Evolutionary conservation across 2,329 filamentous ascomycete species (phyloP).

Genomic region (Pseudogymnoascus sp.): DNA sequence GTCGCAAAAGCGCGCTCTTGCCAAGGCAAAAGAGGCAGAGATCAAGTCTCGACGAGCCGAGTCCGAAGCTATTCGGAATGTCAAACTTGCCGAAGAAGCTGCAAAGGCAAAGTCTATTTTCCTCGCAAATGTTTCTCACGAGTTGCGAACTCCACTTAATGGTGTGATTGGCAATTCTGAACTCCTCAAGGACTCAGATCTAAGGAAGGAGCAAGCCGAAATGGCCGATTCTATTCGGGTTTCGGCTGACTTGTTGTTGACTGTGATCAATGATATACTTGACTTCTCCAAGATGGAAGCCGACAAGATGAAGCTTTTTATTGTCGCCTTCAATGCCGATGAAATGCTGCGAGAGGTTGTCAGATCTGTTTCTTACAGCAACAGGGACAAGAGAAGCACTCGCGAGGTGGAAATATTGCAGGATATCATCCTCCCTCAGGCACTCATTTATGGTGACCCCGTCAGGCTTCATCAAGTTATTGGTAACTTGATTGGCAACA

Average conservation of each 20-base stretch:
- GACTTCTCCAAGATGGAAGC: slow-evolving; percentile 94
- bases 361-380: slow-evolving; percentile 59
- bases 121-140: slow-evolving; percentile 72
- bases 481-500: slow-evolving; percentile 85
- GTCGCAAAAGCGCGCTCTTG: slow-evolving; percentile 66
- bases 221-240: slow-evolving; percentile 83
- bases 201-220: slow-evolving; percentile 71
- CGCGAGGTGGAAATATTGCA: slow-evolving; percentile 58
- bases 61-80: slow-evolving; percentile 68
- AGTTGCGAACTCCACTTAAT: slow-evolving; percentile 74
- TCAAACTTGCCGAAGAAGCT: slow-evolving; percentile 75
- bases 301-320: slow-evolving; percentile 75
- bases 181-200: slow-evolving; percentile 66
- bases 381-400: slow-evolving; percentile 54
- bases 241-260: slow-evolving; percentile 78
- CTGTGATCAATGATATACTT: slow-evolving; percentile 92
- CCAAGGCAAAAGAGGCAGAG: slow-evolving; percentile 65
- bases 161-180: slow-evolving; percentile 87
- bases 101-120: slow-evolving; percentile 80
- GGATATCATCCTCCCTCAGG: slow-evolving; percentile 59
- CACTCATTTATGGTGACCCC: slow-evolving; percentile 64
- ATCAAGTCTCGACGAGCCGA: slow-evolving; percentile 71
- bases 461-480: slow-evolving; percentile 61
- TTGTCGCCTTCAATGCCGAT: slow-evolving; percentile 59
- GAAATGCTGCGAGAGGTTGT: slow-evolving; percentile 60